Evolutionary conservation across 2,329 filamentous ascomycete genomes (phyloP), one percentile per base, ranked within the genome.

Genomic region (Colletotrichum graminicola): DNA sequence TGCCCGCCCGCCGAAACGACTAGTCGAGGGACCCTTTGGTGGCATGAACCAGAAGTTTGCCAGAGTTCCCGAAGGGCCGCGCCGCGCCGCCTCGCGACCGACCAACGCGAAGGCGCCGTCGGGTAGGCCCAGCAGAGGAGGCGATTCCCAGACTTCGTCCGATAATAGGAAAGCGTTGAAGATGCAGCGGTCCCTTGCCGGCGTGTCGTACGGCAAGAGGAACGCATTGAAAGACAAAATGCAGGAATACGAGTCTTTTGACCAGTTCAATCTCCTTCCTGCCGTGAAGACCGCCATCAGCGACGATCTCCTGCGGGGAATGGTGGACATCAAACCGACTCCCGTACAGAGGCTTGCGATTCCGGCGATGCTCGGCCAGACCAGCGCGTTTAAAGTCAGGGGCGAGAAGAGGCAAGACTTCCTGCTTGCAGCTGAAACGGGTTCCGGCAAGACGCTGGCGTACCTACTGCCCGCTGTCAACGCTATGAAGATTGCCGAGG

Each of bases 391-490:
- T 65, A 80, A 75, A 76, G 66, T 73, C 62, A 76, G 77, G 3
- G 77, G 67, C 36, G 62, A 67, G 2, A 66, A 76, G 67, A 86
- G 78, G 75, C 81, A 82, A 71, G 88, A 84, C 82, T 98, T 94
- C 78, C 86, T 99, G 16, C 86, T 99, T 61, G 96, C 96, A 5
- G 96, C 96, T 14, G 96, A 99, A 84, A 99, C 96, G 0, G 96
- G 96, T 16, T 98, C 96, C 0, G 96, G 96, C 72, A 99, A 99
- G 85, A 99, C 96, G 1, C 85, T 99, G 73, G 94, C 96, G 11
- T 99, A 99, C 78, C 84, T 98, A 6, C 82, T 98, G 6, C 97
- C 96, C 0, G 88, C 92, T 21, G 86, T 99, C 63, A 91, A 99
- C 81, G 93, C 93, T 11, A 82, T 99, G 76, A 99, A 99, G 83